Evolutionary conservation across 2,329 filamentous ascomycete species (phyloP), one percentile per base, ranked within the genome.

Genomic region (Alternaria sp.): DNA sequence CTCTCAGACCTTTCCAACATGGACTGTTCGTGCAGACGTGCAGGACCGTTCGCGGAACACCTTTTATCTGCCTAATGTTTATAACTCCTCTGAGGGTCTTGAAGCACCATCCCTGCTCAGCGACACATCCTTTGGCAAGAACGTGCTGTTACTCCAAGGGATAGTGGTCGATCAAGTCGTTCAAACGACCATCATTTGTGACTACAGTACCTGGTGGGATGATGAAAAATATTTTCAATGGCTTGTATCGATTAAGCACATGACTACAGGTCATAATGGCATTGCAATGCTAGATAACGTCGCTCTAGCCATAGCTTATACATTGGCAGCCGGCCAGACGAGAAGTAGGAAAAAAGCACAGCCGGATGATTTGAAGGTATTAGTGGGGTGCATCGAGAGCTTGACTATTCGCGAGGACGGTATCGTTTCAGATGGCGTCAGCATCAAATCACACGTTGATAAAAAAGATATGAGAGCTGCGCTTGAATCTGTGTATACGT

Each of bases 291-390:
- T n/a, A n/a, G n/a, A n/a, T n/a, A n/a, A n/a, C n/a, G n/a, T 30
- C 10, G 16, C 9, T 9, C 3, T 32, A 20, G 44, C 27, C 10
- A 30, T 12, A 7, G 27, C 44, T 9, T 32, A 5, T 5, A 14
- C 44, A 8, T 6, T 46, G 2, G n/a, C 5, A 14, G n/a, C 3
- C 0, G 44, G 2, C 5, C 0, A 2, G 0, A 3, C 27, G 5
- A 11, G 6, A 2, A n/a, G 0, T 4, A 0, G 27, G n/a, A 0
- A 28, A 14, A 2, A 18, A 5, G 44, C n/a, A 18, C 44, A 20
- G 27, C 7, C 27, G n/a, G 1, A 12, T 20, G 27, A 20, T 4
- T 3, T 48, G 0, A 2, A 32, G 27, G 5, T 1, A 0, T 9
- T 48, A 8, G 2, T 14, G 28, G 11, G 5, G 4, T 48, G 20